Conservation (phyloP, 1,139 yeast species). For the Scheffersomyces quercinus region DNA sequence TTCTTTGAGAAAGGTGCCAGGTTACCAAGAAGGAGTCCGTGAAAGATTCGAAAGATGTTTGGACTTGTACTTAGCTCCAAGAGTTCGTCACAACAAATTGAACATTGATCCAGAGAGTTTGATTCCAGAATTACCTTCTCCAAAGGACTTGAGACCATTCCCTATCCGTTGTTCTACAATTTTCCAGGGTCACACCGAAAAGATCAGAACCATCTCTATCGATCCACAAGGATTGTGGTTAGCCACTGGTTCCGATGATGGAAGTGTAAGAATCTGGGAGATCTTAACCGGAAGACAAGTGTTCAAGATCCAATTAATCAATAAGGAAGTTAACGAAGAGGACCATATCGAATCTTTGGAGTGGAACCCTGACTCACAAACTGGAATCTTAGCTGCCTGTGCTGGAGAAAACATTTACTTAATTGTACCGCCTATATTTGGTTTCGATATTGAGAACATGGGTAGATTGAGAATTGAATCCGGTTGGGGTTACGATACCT, state of each 20-base stretch:
- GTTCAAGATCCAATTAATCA: slow-evolving; percentile 59
- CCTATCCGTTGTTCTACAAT: slow-evolving; percentile 88
- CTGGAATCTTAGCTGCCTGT: slow-evolving; percentile 79
- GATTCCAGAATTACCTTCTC: slow-evolving; percentile 95
- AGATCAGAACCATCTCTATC: slow-evolving; percentile 77
- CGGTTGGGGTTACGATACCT: slow-evolving; percentile 90
- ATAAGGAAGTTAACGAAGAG: slow-evolving; percentile 52
- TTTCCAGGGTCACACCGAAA: slow-evolving; percentile 80
- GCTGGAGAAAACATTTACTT: slow-evolving; percentile 81
- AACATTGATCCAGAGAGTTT: slow-evolving; percentile 95
- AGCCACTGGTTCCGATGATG: slow-evolving; percentile 98
- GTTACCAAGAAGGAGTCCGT: slow-evolving; percentile 79
- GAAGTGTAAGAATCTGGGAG: slow-evolving; percentile 95
- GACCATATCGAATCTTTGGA: slow-evolving; percentile 81
- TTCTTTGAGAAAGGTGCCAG: slow-evolving; percentile 90
- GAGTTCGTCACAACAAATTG: slow-evolving; percentile 87
- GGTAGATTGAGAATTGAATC: slow-evolving; percentile 79
- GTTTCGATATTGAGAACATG: slow-evolving; percentile 80
- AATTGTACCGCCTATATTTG: slow-evolving; percentile 87
- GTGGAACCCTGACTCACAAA: slow-evolving; percentile 82
- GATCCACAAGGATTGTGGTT: slow-evolving; percentile 93
- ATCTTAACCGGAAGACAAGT: slow-evolving; percentile 93
- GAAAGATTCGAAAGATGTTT: slow-evolving; percentile 93
- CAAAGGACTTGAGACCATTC: slow-evolving; percentile 96
- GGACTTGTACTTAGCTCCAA: slow-evolving; percentile 93